Evolutionary conservation across 1,139 yeast species (phyloP), one percentile per base, ranked within the genome.

Genomic region (Suhomyces anneliseae): DNA sequence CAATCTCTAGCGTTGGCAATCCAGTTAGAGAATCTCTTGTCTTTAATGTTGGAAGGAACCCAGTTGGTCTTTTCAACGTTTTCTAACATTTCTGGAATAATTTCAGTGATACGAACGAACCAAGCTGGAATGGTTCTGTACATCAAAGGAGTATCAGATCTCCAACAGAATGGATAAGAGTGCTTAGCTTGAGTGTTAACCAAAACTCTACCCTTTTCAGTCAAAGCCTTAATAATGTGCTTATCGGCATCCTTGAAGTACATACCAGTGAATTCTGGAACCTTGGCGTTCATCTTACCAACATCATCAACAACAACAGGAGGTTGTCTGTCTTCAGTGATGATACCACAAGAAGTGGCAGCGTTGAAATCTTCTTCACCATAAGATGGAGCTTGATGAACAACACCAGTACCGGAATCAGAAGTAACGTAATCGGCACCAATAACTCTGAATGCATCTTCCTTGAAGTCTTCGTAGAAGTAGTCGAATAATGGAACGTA

Each of bases 131-230:
- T 97, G 40, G 97, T 85, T 75, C 96, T 85, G 77, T 93, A 95
- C 58, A 93, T 72, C 68, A 93, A 82, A 44, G 99, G 99, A 36
- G 99, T 95, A 66, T 93, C 99, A 4, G 98, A 92, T 81, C 99
- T 87, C 99, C 99, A 93, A 76, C 99, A 93, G 85, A 93, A 93
- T 61, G 99, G 99, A 69, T 93, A 93, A 69, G 96, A 87, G 79
- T 93, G 99, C 75, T 85, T 84, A 54, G 93, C 77, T 76, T 93
- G 98, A 40, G 90, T 76, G 51, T 83, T 86, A 42, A 85, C 81
- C 58, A 93, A 75, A 39, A 95, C 59, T 59, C 87, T 81, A 44
- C 96, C 98, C 39, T 77, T 69, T 49, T 83, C 90, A 53, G 95
- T 88, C 65, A 93, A 78, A 56, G 78, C 72, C 72, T 90, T 92